These are phyloP conservation scores for Misopates orontium DNA, from an alignment of 257 asterid species.

Conservation along the genomic window DNA sequence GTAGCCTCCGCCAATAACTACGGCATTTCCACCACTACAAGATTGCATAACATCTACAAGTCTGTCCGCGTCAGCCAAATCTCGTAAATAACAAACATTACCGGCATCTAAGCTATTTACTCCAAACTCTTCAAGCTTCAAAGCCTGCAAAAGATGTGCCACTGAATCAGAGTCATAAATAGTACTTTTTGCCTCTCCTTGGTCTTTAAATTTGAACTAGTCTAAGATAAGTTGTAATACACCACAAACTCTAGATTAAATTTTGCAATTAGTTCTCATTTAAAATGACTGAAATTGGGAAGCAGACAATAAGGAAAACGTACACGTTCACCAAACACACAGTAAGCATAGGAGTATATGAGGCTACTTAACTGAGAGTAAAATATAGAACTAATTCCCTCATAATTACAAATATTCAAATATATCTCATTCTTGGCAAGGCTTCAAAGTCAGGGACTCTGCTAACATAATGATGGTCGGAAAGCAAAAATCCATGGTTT, in stretches of 20 bases:
- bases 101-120: conserved; percentile 74
- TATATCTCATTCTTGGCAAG: conserved; percentile 11
- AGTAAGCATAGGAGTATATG: not conserved
- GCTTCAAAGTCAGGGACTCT: not conserved
- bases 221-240: not conserved
- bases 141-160: conserved; percentile 49
- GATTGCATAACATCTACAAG: conserved; percentile 65
- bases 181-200: not conserved
- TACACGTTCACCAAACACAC: not conserved
- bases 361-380: not conserved
- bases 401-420: not conserved
- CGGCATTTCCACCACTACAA: conserved; percentile 70
- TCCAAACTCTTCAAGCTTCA: conserved; percentile 94
- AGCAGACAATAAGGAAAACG: not conserved
- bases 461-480: not conserved
- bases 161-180: conserved; percentile 28
- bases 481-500: not conserved
- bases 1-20: conserved; percentile 89
- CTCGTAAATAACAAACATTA: conserved; percentile 74
- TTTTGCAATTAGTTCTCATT: conserved; percentile 5
- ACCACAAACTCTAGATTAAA: not conserved
- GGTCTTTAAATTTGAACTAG: not conserved
- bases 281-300: conserved; percentile 4
- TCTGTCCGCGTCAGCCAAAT: conserved; percentile 79
- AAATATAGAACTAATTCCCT: not conserved